Base-by-base conservation (phyloP, 352 stramenopile genomes). In the Phytophthora litchii region DNA sequence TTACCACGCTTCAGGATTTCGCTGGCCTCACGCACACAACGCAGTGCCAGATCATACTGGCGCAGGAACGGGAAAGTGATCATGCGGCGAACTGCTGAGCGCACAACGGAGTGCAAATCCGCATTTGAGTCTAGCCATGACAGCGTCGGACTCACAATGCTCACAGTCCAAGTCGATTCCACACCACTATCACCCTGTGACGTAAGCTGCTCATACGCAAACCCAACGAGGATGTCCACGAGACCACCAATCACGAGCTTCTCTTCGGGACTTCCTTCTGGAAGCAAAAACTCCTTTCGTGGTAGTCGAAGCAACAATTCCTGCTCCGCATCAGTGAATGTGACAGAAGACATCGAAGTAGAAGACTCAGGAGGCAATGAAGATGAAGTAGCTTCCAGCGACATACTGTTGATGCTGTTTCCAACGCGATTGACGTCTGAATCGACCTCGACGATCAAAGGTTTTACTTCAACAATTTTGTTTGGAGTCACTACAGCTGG, bases 121-220 rank as follows among this genome's bases (percentile, higher is more conserved):
- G 54, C 58, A 17, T 61, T 81, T 34, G 78, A 74, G 69, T 99
- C 94, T 31, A 99, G 72, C 94, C 96, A 99, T 45, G 86, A 92
- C 5, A 99, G 64, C 5, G 91, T 95, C 20, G 94, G 79, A 49
- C 93, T 98, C 19, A 99, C 65, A 62, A 95, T 98, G 38, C 92
- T 95, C 9, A 98, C 88, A 12, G 96, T 99, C 96, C 96, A 99
- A 11, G 95, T 90, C 6, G 95, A 99, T 77, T 99, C 97, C 5
- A 98, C 87, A 8, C 83, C 97, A 45, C 91, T 87, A 61, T 99
- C 97, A 31, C 96, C 96, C 52, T 97, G 84, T 1, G 92, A 99
- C 11, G 89, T 97, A 25, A 98, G 72, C 42, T 98, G 83, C 53
- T 99, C 97, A 71, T 99, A 99, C 4, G 76, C 84, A 63, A 98